These are phyloP conservation scores for Cyberlindnera veronae DNA, from an alignment of 805 yeast species.

Conservation along the genomic window DNA sequence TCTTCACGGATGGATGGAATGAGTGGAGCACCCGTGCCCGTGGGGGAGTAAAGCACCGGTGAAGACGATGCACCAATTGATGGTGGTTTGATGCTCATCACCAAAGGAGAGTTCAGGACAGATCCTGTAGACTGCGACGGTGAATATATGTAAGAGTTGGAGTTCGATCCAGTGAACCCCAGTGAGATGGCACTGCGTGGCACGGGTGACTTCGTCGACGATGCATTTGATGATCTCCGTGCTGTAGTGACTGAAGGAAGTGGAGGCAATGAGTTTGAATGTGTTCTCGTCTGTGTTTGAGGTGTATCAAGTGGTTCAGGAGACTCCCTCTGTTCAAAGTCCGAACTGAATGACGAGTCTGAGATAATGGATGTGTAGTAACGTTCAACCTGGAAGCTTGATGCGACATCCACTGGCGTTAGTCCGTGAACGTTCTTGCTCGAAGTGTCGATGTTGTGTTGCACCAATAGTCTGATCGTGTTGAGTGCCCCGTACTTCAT, in stretches of 20 bases:
- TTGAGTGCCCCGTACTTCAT: slow-evolving; percentile 62
- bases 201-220: slow-evolving; percentile 25
- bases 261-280: slow-evolving; percentile 31
- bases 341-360: slow-evolving; percentile 2
- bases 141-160: slow-evolving; percentile 26
- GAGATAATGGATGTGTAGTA: slow-evolving; percentile 30
- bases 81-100: slow-evolving; percentile 22
- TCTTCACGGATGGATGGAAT: slow-evolving; percentile 22
- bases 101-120: slow-evolving; percentile 7
- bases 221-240: slow-evolving; percentile 26
- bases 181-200: slow-evolving; percentile 25
- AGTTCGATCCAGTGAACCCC: slow-evolving; percentile 22
- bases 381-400: slow-evolving; percentile 47
- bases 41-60: slow-evolving; percentile 26
- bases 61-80: slow-evolving; percentile 19
- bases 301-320: too few relatives aligned
- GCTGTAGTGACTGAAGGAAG: slow-evolving; percentile 32
- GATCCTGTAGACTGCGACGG: slow-evolving; percentile 13
- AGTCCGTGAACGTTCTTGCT: slow-evolving; percentile 57
- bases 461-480: slow-evolving; percentile 51
- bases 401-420: slow-evolving; percentile 59
- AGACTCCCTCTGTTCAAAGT: too few relatives aligned
- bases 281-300: slow-evolving; percentile 13
- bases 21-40: slow-evolving; percentile 11
- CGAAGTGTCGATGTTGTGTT: slow-evolving; percentile 45